Evolutionary conservation across 179 eudicot genomes (phyloP), one percentile per base, ranked within the genome.

Genomic region (Spinacia oleracea): DNA sequence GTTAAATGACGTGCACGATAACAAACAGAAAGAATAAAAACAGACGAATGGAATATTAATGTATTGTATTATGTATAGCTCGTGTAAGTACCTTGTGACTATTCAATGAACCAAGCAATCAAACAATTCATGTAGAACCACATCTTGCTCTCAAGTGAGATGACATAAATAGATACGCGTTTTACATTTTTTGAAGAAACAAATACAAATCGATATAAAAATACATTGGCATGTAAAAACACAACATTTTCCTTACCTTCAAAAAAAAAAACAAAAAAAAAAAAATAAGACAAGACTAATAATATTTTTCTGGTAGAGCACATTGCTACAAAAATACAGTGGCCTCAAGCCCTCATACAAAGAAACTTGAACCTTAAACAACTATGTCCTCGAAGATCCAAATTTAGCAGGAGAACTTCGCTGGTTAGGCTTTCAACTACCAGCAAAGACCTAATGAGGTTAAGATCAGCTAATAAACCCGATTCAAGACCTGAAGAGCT

Each of bases 261-360:
- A n/a, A n/a, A n/a, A n/a, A n/a, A n/a, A n/a, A n/a, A n/a, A n/a
- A n/a, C n/a, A n/a, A n/a, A n/a, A n/a, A n/a, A n/a, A n/a, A n/a
- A n/a, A n/a, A n/a, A n/a, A n/a, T n/a, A 66, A 35, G 46, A 66
- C 38, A 38, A 66, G 29, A 66, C 27, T 34, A 65, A 7, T 34
- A n/a, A n/a, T 48, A 45, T 66, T 21, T 62, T 66, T 8, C 42
- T 66, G 21, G n/a, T 18, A 25, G 14, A 66, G 46, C 46, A 35
- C 27, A 35, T 66, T 14, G 46, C 48, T 66, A 20, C 5, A 66
- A 66, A 66, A 21, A 66, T 66, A 66, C 70, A 35, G 25, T 16
- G 32, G n/a, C 70, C 70, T 65, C 45, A 65, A 65, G 21, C 23
- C 45, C 70, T 65, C 70, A 34, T 15, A 35, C 43, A 65, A 65